Evolutionary conservation across 371 early-diverging fungal species (phyloP).

Genomic region (Mucor lusitanicus): DNA sequence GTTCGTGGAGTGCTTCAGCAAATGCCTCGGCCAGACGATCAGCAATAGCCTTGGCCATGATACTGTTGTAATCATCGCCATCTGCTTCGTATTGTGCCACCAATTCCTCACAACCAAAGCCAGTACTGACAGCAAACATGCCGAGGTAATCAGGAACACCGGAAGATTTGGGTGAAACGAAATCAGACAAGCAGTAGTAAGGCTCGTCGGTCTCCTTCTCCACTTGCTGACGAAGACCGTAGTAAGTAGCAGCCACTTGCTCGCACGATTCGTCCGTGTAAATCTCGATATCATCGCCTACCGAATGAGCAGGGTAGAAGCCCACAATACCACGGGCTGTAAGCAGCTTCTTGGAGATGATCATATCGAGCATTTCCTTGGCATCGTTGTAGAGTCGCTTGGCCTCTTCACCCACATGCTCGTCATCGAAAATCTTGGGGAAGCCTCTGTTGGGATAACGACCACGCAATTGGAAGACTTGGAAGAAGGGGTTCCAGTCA

Average conservation of each 20-base stretch:
- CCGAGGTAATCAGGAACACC: conserved; percentile 84
- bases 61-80: conserved; percentile 86
- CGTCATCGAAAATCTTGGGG: conserved; percentile 94
- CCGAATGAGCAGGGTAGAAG: conserved; percentile 87
- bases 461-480: conserved; percentile 93
- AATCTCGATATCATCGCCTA: conserved; percentile 85
- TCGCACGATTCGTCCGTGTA: conserved; percentile 72
- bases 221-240: conserved; percentile 76
- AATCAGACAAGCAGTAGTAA: conserved; percentile 88
- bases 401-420: conserved; percentile 89
- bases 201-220: conserved; percentile 78
- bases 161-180: conserved; percentile 79
- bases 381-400: conserved; percentile 88
- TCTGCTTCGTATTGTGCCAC: conserved; percentile 70
- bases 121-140: conserved; percentile 88
- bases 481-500: conserved; percentile 98
- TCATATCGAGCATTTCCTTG: conserved; percentile 72
- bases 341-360: conserved; percentile 71
- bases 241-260: conserved; percentile 69
- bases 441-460: conserved; percentile 94
- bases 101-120: conserved; percentile 86
- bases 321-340: conserved; percentile 78
- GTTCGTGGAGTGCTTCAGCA: conserved; percentile 87
- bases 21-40: conserved; percentile 93
- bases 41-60: conserved; percentile 92